phyloP scores from a whole-genome alignment of 345 rosid species.

The Eucalyptus tenuipes region DNA sequence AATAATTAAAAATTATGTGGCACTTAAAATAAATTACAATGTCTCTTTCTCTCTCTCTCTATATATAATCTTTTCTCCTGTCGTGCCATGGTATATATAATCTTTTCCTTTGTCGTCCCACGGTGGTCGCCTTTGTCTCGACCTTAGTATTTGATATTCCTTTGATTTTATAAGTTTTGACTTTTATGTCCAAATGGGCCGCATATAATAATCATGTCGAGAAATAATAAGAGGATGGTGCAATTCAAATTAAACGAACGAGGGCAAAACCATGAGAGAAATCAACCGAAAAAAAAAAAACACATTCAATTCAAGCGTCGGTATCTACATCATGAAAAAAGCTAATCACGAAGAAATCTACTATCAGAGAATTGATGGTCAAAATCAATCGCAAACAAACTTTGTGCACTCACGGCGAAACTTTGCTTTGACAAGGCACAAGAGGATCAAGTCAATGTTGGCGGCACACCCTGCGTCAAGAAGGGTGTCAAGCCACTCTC shows the following conservation, averaged over 20 bases:
- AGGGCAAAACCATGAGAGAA: background rate
- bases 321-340: fast-evolving
- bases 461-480: background rate
- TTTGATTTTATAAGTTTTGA: background rate
- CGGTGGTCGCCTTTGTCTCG: background rate
- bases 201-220: background rate
- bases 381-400: background rate
- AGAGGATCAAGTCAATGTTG: background rate
- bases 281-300: background rate
- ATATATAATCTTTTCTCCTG: background rate
- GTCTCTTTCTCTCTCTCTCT: background rate
- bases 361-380: background rate
- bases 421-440: fast-evolving
- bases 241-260: background rate
- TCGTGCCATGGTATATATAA: background rate
- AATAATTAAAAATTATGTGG: background rate
- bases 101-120: background rate
- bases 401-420: background rate
- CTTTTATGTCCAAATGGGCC: background rate
- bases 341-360: background rate
- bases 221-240: background rate
- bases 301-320: background rate
- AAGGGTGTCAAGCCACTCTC: background rate
- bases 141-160: too few species aligned
- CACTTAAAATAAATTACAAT: background rate